Conservation (phyloP, 176 grass and related monocot genomes). For the Cenchrus americanus region DNA sequence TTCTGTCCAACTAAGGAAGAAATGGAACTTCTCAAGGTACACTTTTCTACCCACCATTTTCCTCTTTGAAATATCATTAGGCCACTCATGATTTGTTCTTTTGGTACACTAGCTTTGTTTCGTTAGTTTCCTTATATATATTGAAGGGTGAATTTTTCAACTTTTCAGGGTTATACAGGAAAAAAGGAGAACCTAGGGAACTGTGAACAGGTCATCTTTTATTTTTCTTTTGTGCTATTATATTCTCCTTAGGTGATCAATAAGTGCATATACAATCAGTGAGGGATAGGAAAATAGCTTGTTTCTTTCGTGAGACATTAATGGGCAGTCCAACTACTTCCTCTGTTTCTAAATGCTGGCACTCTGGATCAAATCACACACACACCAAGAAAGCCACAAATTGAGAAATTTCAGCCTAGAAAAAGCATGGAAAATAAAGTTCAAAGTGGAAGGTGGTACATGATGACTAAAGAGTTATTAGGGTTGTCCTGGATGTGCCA, state of each 20-base stretch:
- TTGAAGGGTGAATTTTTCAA: conserved; percentile 8
- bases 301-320: neutral
- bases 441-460: neutral
- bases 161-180: conserved; percentile 73
- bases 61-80: conserved; percentile 44
- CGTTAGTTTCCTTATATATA: neutral
- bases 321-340: neutral
- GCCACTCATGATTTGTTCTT: neutral
- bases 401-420: neutral
- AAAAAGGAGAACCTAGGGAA: conserved; percentile 84
- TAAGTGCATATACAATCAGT: conserved; percentile 19
- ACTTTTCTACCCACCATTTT: conserved; percentile 27
- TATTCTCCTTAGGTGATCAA: neutral
- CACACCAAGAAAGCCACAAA: neutral
- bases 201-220: conserved; percentile 84
- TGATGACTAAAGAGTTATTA: neutral
- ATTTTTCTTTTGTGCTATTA: conserved; percentile 26
- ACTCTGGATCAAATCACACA: neutral
- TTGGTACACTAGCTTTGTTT: conserved; percentile 11
- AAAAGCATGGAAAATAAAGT: neutral
- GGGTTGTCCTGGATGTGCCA: neutral
- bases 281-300: neutral
- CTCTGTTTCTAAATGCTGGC: neutral
- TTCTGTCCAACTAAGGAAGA: conserved; percentile 97
- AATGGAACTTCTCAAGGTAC: conserved; percentile 87